Conservation (phyloP, 2,329 filamentous ascomycete genomes). For the Aureobasidium sp. region DNA sequence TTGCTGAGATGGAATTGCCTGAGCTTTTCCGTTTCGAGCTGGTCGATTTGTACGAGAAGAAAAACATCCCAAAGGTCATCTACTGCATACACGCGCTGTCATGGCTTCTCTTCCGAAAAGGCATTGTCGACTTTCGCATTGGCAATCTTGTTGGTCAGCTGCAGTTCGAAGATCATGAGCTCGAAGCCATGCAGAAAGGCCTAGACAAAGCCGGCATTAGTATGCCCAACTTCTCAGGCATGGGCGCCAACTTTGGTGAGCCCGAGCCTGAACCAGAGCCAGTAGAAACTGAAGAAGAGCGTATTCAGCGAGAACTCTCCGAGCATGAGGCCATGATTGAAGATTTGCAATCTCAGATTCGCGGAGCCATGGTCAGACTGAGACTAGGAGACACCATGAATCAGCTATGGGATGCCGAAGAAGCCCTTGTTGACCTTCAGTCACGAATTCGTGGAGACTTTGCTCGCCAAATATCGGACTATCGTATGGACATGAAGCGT, state of each 20-base stretch:
- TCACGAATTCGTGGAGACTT: conserved; percentile 82
- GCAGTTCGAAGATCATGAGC: conserved; percentile 94
- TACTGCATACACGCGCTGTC: conserved; percentile 97
- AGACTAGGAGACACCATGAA: conserved; percentile 79
- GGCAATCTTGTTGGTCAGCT: conserved; percentile 94
- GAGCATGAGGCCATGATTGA: conserved; percentile 66
- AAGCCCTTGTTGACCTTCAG: conserved; percentile 72
- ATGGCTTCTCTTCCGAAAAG: conserved; percentile 93
- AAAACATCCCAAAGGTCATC: conserved; percentile 98
- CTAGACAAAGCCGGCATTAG: conserved; percentile 89
- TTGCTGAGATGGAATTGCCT: conserved; percentile 84
- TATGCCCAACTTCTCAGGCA: conserved; percentile 97
- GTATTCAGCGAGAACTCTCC: conserved; percentile 70
- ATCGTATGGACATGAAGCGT: conserved; percentile 72
- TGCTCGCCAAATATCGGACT: conserved; percentile 72
- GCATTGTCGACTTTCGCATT: conserved; percentile 90
- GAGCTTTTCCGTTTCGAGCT: conserved; percentile 96
- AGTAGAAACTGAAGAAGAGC: conserved; percentile 81
- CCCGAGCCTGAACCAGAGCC: conserved; percentile 66
- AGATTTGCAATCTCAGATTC: conserved; percentile 80
- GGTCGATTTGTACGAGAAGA: conserved; percentile 98
- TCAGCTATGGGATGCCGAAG: conserved; percentile 77
- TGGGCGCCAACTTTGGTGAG: conserved; percentile 92
- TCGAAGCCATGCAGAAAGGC: conserved; percentile 94
- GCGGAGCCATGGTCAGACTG: conserved; percentile 72